Conservation (phyloP, 345 rosid genomes). For the Balakata baccata region DNA sequence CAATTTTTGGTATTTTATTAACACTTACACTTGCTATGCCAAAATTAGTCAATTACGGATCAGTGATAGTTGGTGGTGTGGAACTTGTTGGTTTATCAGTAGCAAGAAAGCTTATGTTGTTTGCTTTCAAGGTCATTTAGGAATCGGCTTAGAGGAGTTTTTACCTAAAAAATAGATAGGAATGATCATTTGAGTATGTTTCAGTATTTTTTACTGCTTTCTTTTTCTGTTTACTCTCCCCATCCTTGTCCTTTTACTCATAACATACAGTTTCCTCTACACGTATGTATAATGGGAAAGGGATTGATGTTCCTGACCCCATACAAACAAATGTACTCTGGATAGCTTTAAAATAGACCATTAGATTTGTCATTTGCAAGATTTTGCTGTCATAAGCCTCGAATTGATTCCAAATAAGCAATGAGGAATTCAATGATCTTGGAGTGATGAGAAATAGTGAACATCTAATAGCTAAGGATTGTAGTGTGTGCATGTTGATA, state of each 20-base stretch:
- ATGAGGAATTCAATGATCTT: too few relatives aligned
- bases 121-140: conserved; percentile 82
- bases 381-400: too few relatives aligned
- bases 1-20: conserved; percentile 68
- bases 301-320: conserved; percentile 78
- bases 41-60: conserved; percentile 52
- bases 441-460: too few relatives aligned
- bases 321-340: conserved; percentile 50
- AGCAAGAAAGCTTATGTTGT: conserved; percentile 82
- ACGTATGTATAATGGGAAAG: conserved; percentile 83
- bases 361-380: too few relatives aligned
- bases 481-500: too few relatives aligned
- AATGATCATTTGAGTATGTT: conserved; percentile 6
- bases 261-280: conserved; percentile 22
- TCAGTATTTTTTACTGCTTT: neutral
- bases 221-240: neutral
- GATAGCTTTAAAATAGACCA: too few relatives aligned
- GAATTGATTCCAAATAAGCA: too few relatives aligned
- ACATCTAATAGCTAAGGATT: too few relatives aligned
- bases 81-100: conserved; percentile 93
- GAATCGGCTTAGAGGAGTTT: conserved; percentile 87
- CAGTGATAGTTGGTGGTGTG: conserved; percentile 80
- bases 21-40: conserved; percentile 41
- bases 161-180: conserved; percentile 77
- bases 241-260: neutral